Base-by-base conservation (phyloP, 495 filamentous ascomycete genomes). In the Astrothelium macrocarpum region DNA sequence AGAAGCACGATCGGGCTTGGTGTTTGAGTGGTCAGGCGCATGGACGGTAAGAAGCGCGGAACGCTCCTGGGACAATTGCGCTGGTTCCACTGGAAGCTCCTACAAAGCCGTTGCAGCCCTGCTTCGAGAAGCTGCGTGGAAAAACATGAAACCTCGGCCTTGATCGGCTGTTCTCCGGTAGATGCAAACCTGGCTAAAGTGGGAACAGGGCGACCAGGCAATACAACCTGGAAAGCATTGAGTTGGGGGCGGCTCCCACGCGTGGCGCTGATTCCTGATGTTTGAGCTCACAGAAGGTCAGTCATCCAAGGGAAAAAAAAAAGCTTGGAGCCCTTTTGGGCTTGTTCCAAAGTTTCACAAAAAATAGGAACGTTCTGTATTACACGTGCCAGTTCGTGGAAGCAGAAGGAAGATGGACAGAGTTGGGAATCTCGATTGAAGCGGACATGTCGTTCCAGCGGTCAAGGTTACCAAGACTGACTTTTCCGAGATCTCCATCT, bases 21-120 rank as follows among this genome's bases (percentile, higher is more conserved):
- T 56, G 49, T 28, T 56, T 56, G 49, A 56, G 20, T 56, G 49
- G 49, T 56, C 49, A 56, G 49, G 49, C 49, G 49, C 49, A 56
- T 56, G 49, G 49, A 56, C 25, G 16, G 49, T 56, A n/a, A 56
- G 49, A 56, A 20, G 49, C 25, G 49, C 49, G 49, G 49, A 56
- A 56, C 49, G 49, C 49, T 56, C 49, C 49, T 56, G 49, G 49
- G 49, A 20, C 43, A 56, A 9, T 56, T 56, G 49, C 49, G 49
- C 49, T 56, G 49, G 49, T 56, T 56, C 49, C 49, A 56, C 49
- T 56, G 25, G 25, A 56, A 56, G 49, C 49, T 56, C 49, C 49
- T 56, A 56, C 49, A 56, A 56, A n/a, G 25, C 49, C 49, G 49
- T 56, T 56, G 49, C 10, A 56, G 49, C 49, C 49, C 49, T 56